phyloP scores from a whole-genome alignment of 257 asterid species.

The Solanum clarkiae region DNA sequence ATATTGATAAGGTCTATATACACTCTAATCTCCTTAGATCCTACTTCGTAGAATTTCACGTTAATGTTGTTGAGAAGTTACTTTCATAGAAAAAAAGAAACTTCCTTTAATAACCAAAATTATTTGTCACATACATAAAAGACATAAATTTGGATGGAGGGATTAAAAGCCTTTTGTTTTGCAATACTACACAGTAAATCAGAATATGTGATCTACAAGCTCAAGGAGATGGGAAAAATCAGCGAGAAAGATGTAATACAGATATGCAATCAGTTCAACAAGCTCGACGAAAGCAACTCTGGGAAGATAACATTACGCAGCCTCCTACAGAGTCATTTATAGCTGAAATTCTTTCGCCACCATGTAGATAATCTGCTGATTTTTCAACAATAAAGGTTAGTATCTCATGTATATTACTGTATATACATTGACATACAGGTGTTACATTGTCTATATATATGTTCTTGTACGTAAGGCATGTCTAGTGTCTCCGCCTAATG shows the following conservation, averaged over 20 bases:
- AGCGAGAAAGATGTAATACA: slow-evolving; percentile 51
- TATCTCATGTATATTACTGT: not conserved
- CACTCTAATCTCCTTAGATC: no score
- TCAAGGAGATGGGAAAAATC: slow-evolving; percentile 75
- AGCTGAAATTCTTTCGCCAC: not conserved
- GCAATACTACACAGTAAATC: slow-evolving; percentile 43
- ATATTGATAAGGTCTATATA: no score
- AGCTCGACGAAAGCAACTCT: slow-evolving; percentile 52
- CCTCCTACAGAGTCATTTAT: slow-evolving; percentile 36
- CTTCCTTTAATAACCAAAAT: not conserved
- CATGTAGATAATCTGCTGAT: not conserved
- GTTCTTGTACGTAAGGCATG: not conserved
- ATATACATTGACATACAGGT: not conserved
- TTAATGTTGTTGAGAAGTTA: no score
- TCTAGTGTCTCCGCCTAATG: not conserved
- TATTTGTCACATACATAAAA: not conserved
- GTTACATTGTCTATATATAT: not conserved
- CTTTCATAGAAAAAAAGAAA: not conserved
- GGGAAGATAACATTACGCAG: slow-evolving; percentile 72
- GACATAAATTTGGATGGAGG: not conserved
- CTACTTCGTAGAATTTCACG: no score
- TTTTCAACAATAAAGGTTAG: not conserved
- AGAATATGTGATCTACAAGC: slow-evolving; percentile 72
- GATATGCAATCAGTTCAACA: slow-evolving; percentile 57
- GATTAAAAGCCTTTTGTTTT: not conserved